Base-by-base conservation (phyloP, 352 stramenopile species). In the Blastocystis sp. region DNA sequence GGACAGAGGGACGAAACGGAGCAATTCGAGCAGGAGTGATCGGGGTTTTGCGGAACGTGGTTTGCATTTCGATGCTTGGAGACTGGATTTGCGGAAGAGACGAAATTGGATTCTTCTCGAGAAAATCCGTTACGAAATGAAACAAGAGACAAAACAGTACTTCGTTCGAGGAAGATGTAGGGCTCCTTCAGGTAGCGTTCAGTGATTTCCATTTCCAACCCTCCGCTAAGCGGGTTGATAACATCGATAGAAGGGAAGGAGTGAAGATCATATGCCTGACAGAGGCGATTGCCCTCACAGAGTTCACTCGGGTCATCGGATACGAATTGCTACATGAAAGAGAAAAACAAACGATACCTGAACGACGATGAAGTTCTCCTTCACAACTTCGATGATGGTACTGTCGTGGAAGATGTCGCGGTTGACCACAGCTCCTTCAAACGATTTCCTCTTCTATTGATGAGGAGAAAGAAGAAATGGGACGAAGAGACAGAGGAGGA, bases 341-440 rank as follows among this genome's bases (percentile, higher is more conserved):
- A 16, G 4, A 6, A 14, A 59, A 32, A 18, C 4, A 59, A 11
- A 59, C 7, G 11, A 59, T 32, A 59, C 51, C 42, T 81, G 69
- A 29, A 81, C 69, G 21, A 81, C 56, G 53, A 81, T 81, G 46
- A 81, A 81, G 21, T 81, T 81, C 6, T 42, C 27, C 34, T 81
- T 42, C 69, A 81, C 63, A 14, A 81, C 38, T 3, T 81, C 69
- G 21, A 63, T 27, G 18, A 81, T 46, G 16, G 46, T 63, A 8
- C 21, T 14, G 53, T 81, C 38, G 46, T 64, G 69, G 51, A 81
- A 81, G 6, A 81, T 27, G 53, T 81, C 69, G 21, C 69, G 69
- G 27, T 81, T 81, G 27, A 81, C 63, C 18, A 16, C 9, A 14
- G 21, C 69, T 38, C 18, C n/a, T 4, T 46, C n/a, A 38, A 81